phyloP scores from a whole-genome alignment of 371 early-diverging fungal species.

The Fennellomyces sp. region DNA sequence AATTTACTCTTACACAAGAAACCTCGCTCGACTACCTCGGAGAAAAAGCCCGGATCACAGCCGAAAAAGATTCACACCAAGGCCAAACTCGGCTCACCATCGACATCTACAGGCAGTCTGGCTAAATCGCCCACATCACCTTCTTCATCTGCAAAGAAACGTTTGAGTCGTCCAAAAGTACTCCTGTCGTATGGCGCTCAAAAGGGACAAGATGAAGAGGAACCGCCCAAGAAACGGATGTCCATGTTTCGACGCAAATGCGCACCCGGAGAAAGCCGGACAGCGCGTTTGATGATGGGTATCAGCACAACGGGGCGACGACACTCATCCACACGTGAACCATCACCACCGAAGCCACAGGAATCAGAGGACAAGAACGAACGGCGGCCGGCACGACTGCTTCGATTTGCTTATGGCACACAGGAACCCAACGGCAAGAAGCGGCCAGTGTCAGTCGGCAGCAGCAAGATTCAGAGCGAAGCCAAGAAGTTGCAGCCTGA shows the following conservation, averaged over 20 bases:
- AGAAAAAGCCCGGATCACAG: background rate
- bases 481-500: slow-evolving; percentile 11
- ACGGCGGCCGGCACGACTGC: background rate
- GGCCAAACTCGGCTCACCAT: background rate
- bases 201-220: slow-evolving; percentile 9
- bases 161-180: slow-evolving; percentile 12
- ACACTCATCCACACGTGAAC: slow-evolving; percentile 20
- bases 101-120: background rate
- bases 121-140: background rate
- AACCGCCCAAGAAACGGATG: slow-evolving; percentile 21
- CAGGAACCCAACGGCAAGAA: slow-evolving; percentile 13
- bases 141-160: slow-evolving; percentile 1
- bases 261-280: slow-evolving; percentile 40
- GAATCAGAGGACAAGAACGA: background rate
- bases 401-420: background rate
- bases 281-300: slow-evolving; percentile 47
- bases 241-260: slow-evolving; percentile 36
- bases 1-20: slow-evolving; percentile 4
- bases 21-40: background rate
- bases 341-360: slow-evolving; percentile 5
- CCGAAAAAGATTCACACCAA: background rate
- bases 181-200: slow-evolving; percentile 5
- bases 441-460: slow-evolving; percentile 27
- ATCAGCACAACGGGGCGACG: slow-evolving; percentile 38
- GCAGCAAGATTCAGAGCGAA: background rate